A percentile compares a stretch with the other conserved stretches of the same genome.
These are phyloP conservation scores for Fagopyrum esculentum DNA, from an alignment of 148 eudicot genomes.

Conservation along the genomic window DNA sequence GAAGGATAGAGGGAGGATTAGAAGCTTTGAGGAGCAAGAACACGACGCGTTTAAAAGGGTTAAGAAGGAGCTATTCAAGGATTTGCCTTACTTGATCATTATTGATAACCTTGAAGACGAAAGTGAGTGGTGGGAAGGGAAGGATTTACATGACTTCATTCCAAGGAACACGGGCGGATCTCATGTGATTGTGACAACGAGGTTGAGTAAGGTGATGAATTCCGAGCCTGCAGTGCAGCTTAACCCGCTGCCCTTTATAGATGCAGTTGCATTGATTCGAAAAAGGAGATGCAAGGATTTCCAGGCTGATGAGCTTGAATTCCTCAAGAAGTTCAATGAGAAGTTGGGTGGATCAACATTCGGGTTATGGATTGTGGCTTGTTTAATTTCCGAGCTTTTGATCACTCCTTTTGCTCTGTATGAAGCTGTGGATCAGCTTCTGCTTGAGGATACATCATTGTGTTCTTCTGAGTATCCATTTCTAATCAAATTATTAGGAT, in stretches of 20 bases:
- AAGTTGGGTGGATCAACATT: slow-evolving; percentile 63
- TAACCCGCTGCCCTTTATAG: slow-evolving; percentile 50
- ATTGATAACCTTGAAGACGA: slow-evolving; percentile 78
- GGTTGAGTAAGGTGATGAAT: slow-evolving; percentile 65
- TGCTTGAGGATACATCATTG: slow-evolving; percentile 24
- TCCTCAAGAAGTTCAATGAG: slow-evolving; percentile 49
- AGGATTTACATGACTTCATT: slow-evolving; percentile 67
- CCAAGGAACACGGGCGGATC: slow-evolving; percentile 81
- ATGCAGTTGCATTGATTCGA: slow-evolving; percentile 49
- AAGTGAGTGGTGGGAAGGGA: slow-evolving; percentile 93
- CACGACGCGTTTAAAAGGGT: slow-evolving; percentile 78
- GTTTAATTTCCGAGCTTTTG: slow-evolving; percentile 60
- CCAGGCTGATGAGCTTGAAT: slow-evolving; percentile 47
- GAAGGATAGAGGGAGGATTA: slow-evolving; percentile 76
- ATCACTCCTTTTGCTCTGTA: slow-evolving; percentile 61
- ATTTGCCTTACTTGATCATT: slow-evolving; percentile 69
- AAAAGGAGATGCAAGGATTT: slow-evolving; percentile 67
- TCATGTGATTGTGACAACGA: slow-evolving; percentile 72
- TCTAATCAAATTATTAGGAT: slow-evolving; percentile 45
- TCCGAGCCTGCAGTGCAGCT: slow-evolving; percentile 47
- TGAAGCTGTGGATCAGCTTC: slow-evolving; percentile 49
- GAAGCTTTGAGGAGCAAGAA: slow-evolving; percentile 88
- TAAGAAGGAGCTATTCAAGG: slow-evolving; percentile 66
- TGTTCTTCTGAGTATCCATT: slow-evolving; percentile 20
- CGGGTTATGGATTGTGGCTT: slow-evolving; percentile 58